These are phyloP conservation scores for Stagonosporopsis rhizophila DNA, from an alignment of 2,329 filamentous ascomycete species.

Conservation along the genomic window DNA sequence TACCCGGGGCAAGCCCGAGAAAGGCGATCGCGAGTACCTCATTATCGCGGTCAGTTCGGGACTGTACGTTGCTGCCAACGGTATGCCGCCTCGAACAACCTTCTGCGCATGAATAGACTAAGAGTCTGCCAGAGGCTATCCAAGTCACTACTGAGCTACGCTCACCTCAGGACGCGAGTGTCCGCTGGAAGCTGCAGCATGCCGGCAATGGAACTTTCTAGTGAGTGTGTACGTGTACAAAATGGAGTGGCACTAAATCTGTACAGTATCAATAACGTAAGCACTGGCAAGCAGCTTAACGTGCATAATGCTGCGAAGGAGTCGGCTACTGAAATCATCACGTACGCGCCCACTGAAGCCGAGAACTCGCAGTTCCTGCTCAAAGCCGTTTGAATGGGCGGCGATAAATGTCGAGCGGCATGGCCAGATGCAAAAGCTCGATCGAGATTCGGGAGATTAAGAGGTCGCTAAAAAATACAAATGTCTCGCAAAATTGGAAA, in stretches of 20 bases:
- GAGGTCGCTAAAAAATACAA: too few species aligned
- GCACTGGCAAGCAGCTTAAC: background rate
- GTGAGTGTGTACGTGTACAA: background rate
- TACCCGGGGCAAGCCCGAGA: conserved; percentile 2
- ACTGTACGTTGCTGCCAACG: conserved; percentile 1
- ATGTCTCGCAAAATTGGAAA: too few species aligned
- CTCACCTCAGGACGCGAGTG: background rate
- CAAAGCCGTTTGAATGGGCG: background rate
- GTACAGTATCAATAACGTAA: background rate
- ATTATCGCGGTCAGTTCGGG: background rate
- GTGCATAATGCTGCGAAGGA: background rate
- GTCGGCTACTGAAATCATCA: background rate
- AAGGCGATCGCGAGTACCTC: conserved; percentile 3
- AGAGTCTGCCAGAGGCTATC: background rate
- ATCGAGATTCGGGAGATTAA: too few species aligned
- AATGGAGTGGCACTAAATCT: background rate
- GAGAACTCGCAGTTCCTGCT: background rate
- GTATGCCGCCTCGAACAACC: background rate
- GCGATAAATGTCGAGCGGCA: too few species aligned
- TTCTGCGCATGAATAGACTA: background rate
- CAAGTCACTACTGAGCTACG: conserved; percentile 1
- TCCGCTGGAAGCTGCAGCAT: conserved; percentile 3
- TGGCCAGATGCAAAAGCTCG: too few species aligned
- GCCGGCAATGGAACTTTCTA: conserved; percentile 3
- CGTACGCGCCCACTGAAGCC: background rate